Conservation (phyloP, 2,329 filamentous ascomycete species). For the Paraconiothyrium sp. region DNA sequence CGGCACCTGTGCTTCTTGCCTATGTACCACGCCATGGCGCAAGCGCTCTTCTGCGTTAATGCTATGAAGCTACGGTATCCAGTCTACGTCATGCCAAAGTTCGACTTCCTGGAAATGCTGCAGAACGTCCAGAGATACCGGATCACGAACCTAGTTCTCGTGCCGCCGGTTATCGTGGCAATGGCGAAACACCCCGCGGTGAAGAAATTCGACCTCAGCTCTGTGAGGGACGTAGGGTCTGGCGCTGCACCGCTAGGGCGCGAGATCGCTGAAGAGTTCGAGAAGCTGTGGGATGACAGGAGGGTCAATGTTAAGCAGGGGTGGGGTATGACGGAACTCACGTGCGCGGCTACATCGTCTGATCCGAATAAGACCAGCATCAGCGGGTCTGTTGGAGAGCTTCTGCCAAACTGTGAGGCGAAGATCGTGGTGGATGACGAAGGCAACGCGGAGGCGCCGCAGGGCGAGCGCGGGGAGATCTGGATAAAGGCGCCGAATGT, state of each 20-base stretch:
- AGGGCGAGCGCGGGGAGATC: slow-evolving; percentile 72
- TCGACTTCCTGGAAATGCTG: slow-evolving; percentile 78
- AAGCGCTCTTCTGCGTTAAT: slow-evolving; percentile 74
- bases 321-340: slow-evolving; percentile 88
- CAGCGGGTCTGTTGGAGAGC: slow-evolving; percentile 68
- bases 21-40: slow-evolving; percentile 62
- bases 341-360: slow-evolving; percentile 75
- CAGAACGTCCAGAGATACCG: slow-evolving; percentile 72
- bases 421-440: slow-evolving; percentile 70
- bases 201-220: slow-evolving; percentile 73
- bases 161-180: slow-evolving; percentile 78
- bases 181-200: slow-evolving; percentile 76
- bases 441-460: slow-evolving; percentile 58
- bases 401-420: slow-evolving; percentile 74
- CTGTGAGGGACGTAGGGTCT: slow-evolving; percentile 66
- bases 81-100: slow-evolving; percentile 81
- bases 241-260: slow-evolving; percentile 73
- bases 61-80: slow-evolving; percentile 66
- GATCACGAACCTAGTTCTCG: slow-evolving; percentile 72
- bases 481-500: slow-evolving; percentile 77
- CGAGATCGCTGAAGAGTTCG: slow-evolving; percentile 60
- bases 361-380: slow-evolving; percentile 60
- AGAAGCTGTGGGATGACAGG: slow-evolving; percentile 63
- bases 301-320: slow-evolving; percentile 71
- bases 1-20: slow-evolving; percentile 74